A percentile compares a stretch with the other conserved stretches of the same genome.
Conservation (phyloP, 176 grass and related monocot genomes). For the Lolium multiflorum region DNA sequence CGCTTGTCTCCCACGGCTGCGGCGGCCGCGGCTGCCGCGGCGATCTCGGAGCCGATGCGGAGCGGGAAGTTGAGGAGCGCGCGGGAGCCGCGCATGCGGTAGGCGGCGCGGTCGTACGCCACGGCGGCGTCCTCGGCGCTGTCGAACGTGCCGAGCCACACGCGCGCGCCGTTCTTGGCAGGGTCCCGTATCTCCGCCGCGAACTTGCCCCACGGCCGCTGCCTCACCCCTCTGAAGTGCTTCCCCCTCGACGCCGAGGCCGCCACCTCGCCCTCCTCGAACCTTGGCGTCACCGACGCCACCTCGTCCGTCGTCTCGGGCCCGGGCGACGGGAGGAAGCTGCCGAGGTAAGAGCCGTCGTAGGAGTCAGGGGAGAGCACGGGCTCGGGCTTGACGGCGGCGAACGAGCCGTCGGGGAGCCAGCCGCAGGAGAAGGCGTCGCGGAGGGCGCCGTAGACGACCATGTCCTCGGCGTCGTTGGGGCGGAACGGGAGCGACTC, state of each 20-base stretch:
- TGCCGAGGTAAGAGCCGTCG: conserved; percentile 34
- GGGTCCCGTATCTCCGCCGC: conserved; percentile 98
- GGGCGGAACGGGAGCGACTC: conserved; percentile 77
- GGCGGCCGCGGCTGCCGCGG: conserved; percentile 18
- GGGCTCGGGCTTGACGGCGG: conserved; percentile 60
- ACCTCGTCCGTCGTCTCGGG: neutral
- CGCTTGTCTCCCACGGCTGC: conserved; percentile 37
- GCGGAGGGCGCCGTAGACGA: conserved; percentile 66
- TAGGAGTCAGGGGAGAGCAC: conserved; percentile 22
- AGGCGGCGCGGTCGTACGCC: conserved; percentile 88
- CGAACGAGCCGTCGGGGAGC: conserved; percentile 69
- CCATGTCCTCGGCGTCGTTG: conserved; percentile 96
- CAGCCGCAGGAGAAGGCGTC: conserved; percentile 80
- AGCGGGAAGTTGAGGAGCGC: conserved; percentile 94
- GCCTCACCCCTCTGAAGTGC: conserved; percentile 78
- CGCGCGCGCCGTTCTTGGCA: conserved; percentile 84
- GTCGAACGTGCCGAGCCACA: conserved; percentile 88
- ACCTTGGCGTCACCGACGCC: neutral
- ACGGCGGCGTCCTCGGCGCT: conserved; percentile 75
- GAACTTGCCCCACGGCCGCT: conserved; percentile 98
- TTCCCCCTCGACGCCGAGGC: conserved; percentile 46
- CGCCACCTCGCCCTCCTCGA: neutral
- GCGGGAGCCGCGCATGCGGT: conserved; percentile 87
- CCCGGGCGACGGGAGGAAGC: neutral
- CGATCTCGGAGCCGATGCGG: conserved; percentile 62